Conservation (phyloP, 441 rosid genomes). For the Monsonia emarginata region DNA sequence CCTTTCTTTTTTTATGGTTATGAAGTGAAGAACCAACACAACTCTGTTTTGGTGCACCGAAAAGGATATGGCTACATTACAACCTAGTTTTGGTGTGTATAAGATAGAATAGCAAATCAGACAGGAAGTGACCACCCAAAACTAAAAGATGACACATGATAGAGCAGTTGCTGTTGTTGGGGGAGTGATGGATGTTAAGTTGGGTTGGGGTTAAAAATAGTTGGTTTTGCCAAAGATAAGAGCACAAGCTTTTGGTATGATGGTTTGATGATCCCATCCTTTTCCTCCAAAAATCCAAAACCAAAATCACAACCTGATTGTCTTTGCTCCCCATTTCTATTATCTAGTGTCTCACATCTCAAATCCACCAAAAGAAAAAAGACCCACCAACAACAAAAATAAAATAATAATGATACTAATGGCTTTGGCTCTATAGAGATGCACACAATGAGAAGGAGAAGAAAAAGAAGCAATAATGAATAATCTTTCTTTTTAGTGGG, state of each 20-base stretch:
- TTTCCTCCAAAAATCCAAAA: slow-evolving; percentile 41
- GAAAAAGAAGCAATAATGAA: slow-evolving; percentile 24
- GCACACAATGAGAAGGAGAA: slow-evolving; percentile 31
- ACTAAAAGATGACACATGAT: neutral
- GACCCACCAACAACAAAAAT: slow-evolving; percentile 48
- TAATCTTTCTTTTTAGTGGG: slow-evolving; percentile 28
- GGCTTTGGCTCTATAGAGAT: too few species aligned
- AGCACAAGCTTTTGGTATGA: slow-evolving; percentile 23
- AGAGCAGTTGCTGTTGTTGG: neutral
- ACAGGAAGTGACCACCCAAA: neutral
- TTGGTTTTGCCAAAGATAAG: neutral
- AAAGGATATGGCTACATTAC: neutral
- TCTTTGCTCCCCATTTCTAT: slow-evolving; percentile 48
- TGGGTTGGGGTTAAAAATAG: neutral
- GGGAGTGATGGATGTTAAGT: neutral
- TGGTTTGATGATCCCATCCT: slow-evolving; percentile 17
- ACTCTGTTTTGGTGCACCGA: neutral
- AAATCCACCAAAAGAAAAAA: slow-evolving; percentile 24
- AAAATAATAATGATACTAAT: too few species aligned
- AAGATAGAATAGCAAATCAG: neutral
- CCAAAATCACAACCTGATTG: slow-evolving; percentile 40
- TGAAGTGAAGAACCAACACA: neutral
- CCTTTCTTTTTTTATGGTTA: neutral
- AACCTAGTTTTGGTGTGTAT: neutral
- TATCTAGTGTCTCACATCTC: slow-evolving; percentile 11